Evolutionary conservation across 495 filamentous ascomycete species (phyloP).

Genomic region (Penicillium ochrochloron): DNA sequence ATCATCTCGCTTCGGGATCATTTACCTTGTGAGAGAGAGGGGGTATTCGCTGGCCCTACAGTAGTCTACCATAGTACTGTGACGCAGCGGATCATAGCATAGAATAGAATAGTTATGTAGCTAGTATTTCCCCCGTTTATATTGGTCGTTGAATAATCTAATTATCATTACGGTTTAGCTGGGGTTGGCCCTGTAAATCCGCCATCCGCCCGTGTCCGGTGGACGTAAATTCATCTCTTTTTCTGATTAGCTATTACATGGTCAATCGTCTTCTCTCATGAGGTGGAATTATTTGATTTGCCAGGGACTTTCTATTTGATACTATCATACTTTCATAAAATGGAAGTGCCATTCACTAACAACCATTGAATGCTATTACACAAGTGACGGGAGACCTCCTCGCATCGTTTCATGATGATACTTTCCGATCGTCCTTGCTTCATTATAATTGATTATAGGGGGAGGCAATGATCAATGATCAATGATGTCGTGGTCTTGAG

Average conservation of each 20-base stretch:
- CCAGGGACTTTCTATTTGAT: neutral
- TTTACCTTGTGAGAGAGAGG: neutral
- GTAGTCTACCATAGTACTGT: neutral
- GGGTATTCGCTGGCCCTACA: slow-evolving; percentile 14
- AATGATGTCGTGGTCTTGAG: neutral
- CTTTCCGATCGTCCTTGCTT: slow-evolving; percentile 45
- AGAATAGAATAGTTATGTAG: neutral
- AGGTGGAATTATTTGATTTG: neutral
- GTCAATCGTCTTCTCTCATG: neutral
- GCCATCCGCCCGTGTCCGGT: slow-evolving; percentile 3
- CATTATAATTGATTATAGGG: slow-evolving; percentile 36
- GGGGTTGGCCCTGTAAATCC: neutral
- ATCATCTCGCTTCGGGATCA: slow-evolving; percentile 28
- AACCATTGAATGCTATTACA: neutral
- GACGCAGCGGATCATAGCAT: neutral
- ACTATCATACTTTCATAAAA: neutral
- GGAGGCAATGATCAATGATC: slow-evolving; percentile 9
- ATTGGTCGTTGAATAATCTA: neutral
- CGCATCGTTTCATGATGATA: slow-evolving; percentile 33
- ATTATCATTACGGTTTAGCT: neutral
- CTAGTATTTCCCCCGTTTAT: neutral
- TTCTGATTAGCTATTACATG: neutral
- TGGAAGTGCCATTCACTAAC: neutral
- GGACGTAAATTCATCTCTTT: neutral
- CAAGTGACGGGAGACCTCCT: slow-evolving; percentile 28